These are phyloP conservation scores for Acidomyces sp. DNA, from an alignment of 495 filamentous ascomycete genomes.

Conservation along the genomic window DNA sequence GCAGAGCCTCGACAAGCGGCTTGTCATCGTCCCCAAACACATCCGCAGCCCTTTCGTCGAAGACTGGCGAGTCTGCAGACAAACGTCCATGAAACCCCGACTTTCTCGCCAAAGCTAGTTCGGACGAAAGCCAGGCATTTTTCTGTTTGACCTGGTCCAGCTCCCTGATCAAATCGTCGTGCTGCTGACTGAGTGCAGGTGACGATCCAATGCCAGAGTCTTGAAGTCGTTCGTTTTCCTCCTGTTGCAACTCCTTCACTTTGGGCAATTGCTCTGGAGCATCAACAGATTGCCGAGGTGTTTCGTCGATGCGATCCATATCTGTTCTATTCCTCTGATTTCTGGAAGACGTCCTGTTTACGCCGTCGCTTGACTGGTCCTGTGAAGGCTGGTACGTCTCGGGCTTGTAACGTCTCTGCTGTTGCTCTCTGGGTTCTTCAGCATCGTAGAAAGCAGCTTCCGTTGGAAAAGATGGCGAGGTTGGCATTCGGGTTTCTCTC, in stretches of 20 bases:
- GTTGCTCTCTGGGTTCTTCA: neutral
- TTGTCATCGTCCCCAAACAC: conserved; percentile 80
- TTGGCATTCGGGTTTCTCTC: neutral
- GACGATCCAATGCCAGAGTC: conserved; percentile 29
- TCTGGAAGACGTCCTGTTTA: conserved; percentile 3
- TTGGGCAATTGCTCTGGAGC: conserved; percentile 13
- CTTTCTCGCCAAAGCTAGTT: conserved; percentile 78
- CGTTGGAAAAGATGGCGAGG: neutral
- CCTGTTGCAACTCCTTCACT: conserved; percentile 2
- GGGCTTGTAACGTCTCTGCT: conserved; percentile 3
- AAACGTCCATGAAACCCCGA: conserved; percentile 65
- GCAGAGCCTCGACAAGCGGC: conserved; percentile 80
- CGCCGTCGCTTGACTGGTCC: conserved; percentile 1
- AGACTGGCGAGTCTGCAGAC: conserved; percentile 52
- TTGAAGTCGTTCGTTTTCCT: conserved; percentile 17
- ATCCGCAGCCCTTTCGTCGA: conserved; percentile 65
- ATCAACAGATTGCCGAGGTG: conserved; percentile 4
- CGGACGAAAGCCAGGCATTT: conserved; percentile 95
- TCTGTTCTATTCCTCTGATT: neutral
- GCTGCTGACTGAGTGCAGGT: conserved; percentile 27
- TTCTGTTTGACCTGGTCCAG: conserved; percentile 67
- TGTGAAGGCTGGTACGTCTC: conserved; percentile 17
- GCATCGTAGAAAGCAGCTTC: conserved; percentile 5
- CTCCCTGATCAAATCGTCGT: conserved; percentile 58
- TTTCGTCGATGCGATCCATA: conserved; percentile 6